A percentile compares a stretch with the other conserved stretches of the same genome.
Evolutionary conservation across 768 basidiomycete species (phyloP).

Genomic region (Chalciporus sphaerocephalus): DNA sequence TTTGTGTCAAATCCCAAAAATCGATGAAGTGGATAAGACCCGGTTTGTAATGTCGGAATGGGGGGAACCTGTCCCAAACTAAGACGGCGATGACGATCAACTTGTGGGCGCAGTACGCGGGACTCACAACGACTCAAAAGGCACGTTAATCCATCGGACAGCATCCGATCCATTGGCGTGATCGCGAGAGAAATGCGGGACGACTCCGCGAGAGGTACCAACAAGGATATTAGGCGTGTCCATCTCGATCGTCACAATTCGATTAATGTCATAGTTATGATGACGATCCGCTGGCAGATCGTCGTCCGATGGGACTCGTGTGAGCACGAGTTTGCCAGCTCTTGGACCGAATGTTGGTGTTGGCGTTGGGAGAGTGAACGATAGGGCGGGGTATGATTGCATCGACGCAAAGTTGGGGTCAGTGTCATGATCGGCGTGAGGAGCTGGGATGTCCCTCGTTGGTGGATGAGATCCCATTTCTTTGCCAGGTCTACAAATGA

Average conservation of each 20-base stretch:
- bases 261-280: too few species aligned
- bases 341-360: conserved; percentile 25
- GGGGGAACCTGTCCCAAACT: conserved; percentile 69
- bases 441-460: neutral
- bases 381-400: conserved; percentile 13
- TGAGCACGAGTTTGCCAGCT: conserved; percentile 19
- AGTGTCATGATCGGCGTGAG: neutral
- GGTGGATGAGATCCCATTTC: conserved; percentile 8
- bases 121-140: conserved; percentile 81
- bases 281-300: too few species aligned
- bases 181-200: conserved; percentile 72
- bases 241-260: conserved; percentile 34
- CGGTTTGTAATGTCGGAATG: conserved; percentile 54
- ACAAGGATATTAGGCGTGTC: conserved; percentile 61
- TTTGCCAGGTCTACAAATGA: neutral
- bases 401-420: neutral
- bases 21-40: conserved; percentile 53
- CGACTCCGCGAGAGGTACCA: conserved; percentile 64
- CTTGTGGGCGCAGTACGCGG: neutral
- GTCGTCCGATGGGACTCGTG: conserved; percentile 5
- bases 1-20: conserved; percentile 54
- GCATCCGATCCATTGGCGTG: conserved; percentile 44
- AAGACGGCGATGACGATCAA: neutral
- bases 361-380: conserved; percentile 11
- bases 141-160: conserved; percentile 61